A percentile compares a stretch with the other conserved stretches of the same genome.
Conservation (phyloP, 2,329 filamentous ascomycete species). For the Escovopsis sp. region DNA sequence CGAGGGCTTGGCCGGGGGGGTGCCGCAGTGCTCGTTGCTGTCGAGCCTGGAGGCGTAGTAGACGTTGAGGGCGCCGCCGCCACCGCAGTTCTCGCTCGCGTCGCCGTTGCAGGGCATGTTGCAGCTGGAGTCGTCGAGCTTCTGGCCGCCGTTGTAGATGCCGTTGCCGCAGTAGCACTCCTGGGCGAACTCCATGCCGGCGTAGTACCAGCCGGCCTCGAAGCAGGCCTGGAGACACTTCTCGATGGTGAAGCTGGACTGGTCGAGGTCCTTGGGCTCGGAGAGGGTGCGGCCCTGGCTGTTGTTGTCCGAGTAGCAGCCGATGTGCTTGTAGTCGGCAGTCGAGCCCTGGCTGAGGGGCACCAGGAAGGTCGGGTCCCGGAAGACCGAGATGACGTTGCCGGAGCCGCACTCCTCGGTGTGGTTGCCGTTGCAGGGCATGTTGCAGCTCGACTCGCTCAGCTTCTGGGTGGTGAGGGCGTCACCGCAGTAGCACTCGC, state of each 20-base stretch:
- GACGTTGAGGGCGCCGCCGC: slow-evolving; percentile 25
- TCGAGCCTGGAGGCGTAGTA: slow-evolving; percentile 34
- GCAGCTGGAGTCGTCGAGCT: slow-evolving; percentile 27
- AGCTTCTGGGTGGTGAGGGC: slow-evolving; percentile 34
- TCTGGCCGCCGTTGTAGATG: slow-evolving; percentile 30
- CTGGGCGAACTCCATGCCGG: slow-evolving; percentile 29
- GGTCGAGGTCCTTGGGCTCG: slow-evolving; percentile 25
- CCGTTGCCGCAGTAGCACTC: slow-evolving; percentile 39
- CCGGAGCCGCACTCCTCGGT: slow-evolving; percentile 29
- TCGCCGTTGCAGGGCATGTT: slow-evolving; percentile 38
- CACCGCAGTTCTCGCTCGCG: slow-evolving; percentile 27
- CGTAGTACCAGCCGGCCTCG: slow-evolving; percentile 30
- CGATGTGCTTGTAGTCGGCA: slow-evolving; percentile 41
- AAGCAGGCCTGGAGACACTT: slow-evolving; percentile 29
- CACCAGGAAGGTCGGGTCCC: slow-evolving; percentile 27
- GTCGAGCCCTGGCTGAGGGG: slow-evolving; percentile 29
- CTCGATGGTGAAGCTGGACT: slow-evolving; percentile 25
- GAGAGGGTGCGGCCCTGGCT: slow-evolving; percentile 28
- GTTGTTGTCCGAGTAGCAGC: slow-evolving; percentile 42
- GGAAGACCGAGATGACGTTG: slow-evolving; percentile 28
- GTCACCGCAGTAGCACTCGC: slow-evolving; percentile 36
- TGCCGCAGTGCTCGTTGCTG: slow-evolving; percentile 35
- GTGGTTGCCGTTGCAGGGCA: slow-evolving; percentile 35
- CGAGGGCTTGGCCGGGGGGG: slow-evolving; percentile 4
- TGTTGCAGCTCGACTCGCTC: slow-evolving; percentile 28